Percentiles rank a stretch among this genome's conserved stretches.
Conservation (phyloP, 352 stramenopile genomes). For the Thalassiosira ordinaria region DNA sequence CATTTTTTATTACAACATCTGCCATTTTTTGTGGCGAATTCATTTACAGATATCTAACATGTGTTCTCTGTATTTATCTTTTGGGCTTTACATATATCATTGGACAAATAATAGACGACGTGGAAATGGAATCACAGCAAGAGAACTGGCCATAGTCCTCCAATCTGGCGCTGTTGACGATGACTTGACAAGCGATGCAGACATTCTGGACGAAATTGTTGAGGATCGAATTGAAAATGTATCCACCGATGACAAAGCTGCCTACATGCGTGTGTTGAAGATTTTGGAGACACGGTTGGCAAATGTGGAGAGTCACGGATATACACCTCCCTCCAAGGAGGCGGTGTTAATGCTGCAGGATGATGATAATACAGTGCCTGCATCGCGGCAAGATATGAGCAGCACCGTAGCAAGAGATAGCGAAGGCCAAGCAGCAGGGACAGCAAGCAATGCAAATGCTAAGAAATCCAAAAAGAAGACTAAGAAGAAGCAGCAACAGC, state of each 20-base stretch:
- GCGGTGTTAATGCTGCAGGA: constrained; percentile 1
- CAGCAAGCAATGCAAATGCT: constrained; percentile 27
- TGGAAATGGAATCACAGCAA: constrained; percentile 67
- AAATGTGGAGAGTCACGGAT: constrained; percentile 70
- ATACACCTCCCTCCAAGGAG: constrained; percentile 49
- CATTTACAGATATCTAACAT: too few relatives aligned
- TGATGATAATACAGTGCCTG: background rate
- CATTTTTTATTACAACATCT: too few relatives aligned
- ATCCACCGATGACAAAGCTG: constrained; percentile 37
- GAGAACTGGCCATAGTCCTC: constrained; percentile 66
- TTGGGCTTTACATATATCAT: too few relatives aligned
- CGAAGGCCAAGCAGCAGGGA: background rate
- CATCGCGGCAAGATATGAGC: background rate
- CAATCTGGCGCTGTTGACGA: constrained; percentile 52
- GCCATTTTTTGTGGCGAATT: too few relatives aligned
- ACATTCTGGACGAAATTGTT: constrained; percentile 66
- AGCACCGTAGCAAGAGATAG: background rate
- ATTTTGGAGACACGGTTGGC: constrained; percentile 45
- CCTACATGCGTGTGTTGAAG: constrained; percentile 55
- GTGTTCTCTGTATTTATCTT: too few relatives aligned
- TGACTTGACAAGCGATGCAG: constrained; percentile 66
- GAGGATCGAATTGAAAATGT: constrained; percentile 59
- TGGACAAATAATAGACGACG: too few relatives aligned
- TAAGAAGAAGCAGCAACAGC: constrained; percentile 59
- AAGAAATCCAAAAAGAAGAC: constrained; percentile 74